Evolutionary conservation across 106 monocot species (phyloP), one percentile per base, ranked within the genome.

Genomic region (Posidonia australis): DNA sequence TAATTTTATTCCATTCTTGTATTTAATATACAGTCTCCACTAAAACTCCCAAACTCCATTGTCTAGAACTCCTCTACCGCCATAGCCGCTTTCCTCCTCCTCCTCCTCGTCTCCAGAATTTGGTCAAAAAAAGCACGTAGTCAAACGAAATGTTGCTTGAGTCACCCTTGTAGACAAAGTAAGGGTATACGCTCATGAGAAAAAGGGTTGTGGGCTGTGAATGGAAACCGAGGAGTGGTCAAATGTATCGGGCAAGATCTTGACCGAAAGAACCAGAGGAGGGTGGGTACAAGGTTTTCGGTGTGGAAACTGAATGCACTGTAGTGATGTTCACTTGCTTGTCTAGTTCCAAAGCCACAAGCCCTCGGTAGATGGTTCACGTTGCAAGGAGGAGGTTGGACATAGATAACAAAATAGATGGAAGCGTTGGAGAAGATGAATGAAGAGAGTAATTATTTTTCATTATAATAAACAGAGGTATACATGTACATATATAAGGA

Each of bases 161-260:
- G 76, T 79, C 49, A 0, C 55, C 73, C 49, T 85, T 85, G 77
- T 93, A 93, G 1, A 88, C 92, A 46, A 88, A 93, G 78, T 74
- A 93, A 43, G 92, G 92, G 63, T 93, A 93, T 9, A 78, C 78
- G 61, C 88, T 93, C 19, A 93, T 79, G 44, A 93, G 77, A 46
- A 93, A 93, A 0, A 88, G 92, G 25, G 92, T 80, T 51, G 79
- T 83, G 67, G 70, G 70, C 81, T 71, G 71, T 1, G 85, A 64
- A 65, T 85, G 92, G 79, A 93, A 93, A 44, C 60, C 75, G 51
- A 93, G 74, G 25, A 88, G 64, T 21, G 82, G 85, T 18, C 81
- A 85, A 31, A 93, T 76, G 72, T 71, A 85, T 48, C 43, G 51
- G 1, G 70, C 78, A 1, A 78, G 59, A 21, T 80, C 78, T 16